phyloP scores from a whole-genome alignment of 2,329 filamentous ascomycete species.

The Ceratocystiopsis sp. region DNA sequence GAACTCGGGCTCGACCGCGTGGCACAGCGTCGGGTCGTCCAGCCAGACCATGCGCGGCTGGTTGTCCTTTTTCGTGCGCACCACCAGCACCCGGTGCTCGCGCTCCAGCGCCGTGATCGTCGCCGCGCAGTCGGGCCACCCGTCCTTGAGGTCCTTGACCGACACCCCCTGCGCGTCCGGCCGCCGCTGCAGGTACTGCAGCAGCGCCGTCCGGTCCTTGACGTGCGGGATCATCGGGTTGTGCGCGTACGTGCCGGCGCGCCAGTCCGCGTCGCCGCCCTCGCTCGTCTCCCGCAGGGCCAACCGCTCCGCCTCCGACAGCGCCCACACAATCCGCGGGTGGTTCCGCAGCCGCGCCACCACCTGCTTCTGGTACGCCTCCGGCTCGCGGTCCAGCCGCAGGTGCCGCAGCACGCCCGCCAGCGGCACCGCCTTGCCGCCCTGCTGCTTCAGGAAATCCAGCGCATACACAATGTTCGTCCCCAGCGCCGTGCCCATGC shows the following conservation, averaged over 20 bases:
- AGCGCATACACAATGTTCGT: slow-evolving; percentile 81
- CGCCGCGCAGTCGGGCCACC: slow-evolving; percentile 74
- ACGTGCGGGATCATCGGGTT: slow-evolving; percentile 68
- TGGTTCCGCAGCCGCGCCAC: slow-evolving; percentile 51
- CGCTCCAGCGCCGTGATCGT: slow-evolving; percentile 62
- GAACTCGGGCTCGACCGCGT: slow-evolving; percentile 69
- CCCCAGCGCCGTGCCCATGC: slow-evolving; percentile 63
- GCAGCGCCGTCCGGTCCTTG: slow-evolving; percentile 56
- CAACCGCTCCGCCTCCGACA: slow-evolving; percentile 34
- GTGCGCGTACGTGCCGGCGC: slow-evolving; percentile 62
- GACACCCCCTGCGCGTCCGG: slow-evolving; percentile 63
- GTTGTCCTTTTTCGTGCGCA: slow-evolving; percentile 83
- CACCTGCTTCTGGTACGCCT: slow-evolving; percentile 46
- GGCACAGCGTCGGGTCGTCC: slow-evolving; percentile 63
- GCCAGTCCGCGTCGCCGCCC: slow-evolving; percentile 23
- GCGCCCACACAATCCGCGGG: slow-evolving; percentile 38
- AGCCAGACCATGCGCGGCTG: slow-evolving; percentile 75
- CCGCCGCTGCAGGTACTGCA: slow-evolving; percentile 66
- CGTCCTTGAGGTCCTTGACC: slow-evolving; percentile 88
- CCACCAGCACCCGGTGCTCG: slow-evolving; percentile 66
- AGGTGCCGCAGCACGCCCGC: slow-evolving; percentile 67
- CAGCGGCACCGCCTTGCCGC: slow-evolving; percentile 51
- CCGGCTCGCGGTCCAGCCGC: slow-evolving; percentile 46
- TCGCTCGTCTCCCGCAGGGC: neutral
- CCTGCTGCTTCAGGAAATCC: slow-evolving; percentile 60